A percentile compares a stretch with the other conserved stretches of the same genome.
Conservation (phyloP, 2,329 filamentous ascomycete species). For the Diaporthe velutina region DNA sequence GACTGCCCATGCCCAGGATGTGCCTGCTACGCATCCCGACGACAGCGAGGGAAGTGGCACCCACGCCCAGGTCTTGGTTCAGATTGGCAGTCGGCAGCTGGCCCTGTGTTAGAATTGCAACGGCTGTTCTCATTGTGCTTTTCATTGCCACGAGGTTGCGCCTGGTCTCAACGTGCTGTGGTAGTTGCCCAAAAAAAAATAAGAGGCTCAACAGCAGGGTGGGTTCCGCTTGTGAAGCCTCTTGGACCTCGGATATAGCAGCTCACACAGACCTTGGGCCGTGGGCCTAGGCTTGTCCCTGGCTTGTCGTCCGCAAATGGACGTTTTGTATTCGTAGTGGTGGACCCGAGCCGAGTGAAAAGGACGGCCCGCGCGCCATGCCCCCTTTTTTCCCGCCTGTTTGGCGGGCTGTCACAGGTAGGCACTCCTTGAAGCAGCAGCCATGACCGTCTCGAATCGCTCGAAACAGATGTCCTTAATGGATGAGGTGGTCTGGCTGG, state of each 20-base stretch:
- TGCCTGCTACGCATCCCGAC: neutral
- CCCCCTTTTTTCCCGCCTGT: constrained; percentile 27
- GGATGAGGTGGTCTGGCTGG: constrained; percentile 5
- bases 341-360: constrained; percentile 28
- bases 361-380: constrained; percentile 33
- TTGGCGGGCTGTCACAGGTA: constrained; percentile 27
- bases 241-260: constrained; percentile 25
- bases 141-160: neutral
- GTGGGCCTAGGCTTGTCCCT: neutral
- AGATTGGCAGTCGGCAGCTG: neutral
- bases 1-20: constrained; percentile 2
- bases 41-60: neutral
- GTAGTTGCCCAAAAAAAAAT: neutral
- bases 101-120: neutral
- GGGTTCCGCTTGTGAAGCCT: constrained; percentile 13
- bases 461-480: constrained; percentile 29
- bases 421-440: constrained; percentile 29
- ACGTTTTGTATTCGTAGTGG: constrained; percentile 15
- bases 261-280: constrained; percentile 7
- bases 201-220: constrained; percentile 11
- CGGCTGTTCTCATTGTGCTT: neutral
- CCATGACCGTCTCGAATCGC: constrained; percentile 23
- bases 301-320: constrained; percentile 31
- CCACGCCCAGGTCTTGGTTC: neutral
- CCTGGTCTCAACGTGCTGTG: neutral